Evolutionary conservation across 2,329 filamentous ascomycete species (phyloP), one percentile per base, ranked within the genome.

Genomic region (Drechmeria coniospora): DNA sequence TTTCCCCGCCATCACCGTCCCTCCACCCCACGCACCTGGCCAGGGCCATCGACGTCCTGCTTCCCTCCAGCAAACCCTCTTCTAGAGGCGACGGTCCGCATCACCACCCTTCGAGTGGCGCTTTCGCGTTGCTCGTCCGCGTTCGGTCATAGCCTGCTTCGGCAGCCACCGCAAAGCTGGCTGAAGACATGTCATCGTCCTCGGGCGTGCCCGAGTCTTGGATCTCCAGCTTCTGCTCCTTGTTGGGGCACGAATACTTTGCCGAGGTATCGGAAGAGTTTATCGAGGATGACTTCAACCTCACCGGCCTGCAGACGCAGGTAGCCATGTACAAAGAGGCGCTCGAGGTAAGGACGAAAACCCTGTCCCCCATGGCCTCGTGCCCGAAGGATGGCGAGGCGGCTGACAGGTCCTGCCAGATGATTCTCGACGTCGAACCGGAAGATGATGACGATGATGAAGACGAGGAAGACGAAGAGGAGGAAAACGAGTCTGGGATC

Each of bases 241-340:
- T 95, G 25, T 70, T 95, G 34, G 90, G 90, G 36, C 90, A 98
- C 53, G 90, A 98, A 56, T 98, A 95, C 61, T 98, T 98, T 55
- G 90, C 90, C 36, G 90, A 98, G 61, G 87, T 98, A 27, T 90
- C 83, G 25, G 90, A 98, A 58, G 90, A 98, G 48, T 98, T 98
- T 46, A 95, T 98, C 49, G 90, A 98, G 55, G 90, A 98, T 73
- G 90, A 98, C 56, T 98, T 98, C 66, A 98, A 98, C 56, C 65
- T 98, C 39, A 98, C 90, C 1, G 90, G 90, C 27, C 65, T 98
- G 45, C 84, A 93, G 56, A 80, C 77, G 34, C 87, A 95, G 58
- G 90, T 98, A 28, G 79, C 83, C 38, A 93, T 94, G 81, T 98
- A 98, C 56, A 98, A 95, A 57, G 90, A 98, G 58, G 90, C 90